phyloP scores from a whole-genome alignment of 2,329 filamentous ascomycete genomes.

The Elsinoe fawcettii region DNA sequence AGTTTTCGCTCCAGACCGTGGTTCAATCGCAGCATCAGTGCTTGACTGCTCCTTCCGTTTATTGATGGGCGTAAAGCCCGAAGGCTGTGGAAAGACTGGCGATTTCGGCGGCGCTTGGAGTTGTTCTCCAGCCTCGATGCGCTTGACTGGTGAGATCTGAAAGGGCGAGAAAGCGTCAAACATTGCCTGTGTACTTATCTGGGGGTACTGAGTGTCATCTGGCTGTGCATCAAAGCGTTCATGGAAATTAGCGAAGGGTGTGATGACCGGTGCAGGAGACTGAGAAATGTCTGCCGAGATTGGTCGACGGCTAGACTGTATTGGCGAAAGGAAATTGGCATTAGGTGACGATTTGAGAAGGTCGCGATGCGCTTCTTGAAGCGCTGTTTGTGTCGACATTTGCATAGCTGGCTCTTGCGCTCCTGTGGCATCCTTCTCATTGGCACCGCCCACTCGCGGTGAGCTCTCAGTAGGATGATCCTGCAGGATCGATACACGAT shows the following conservation, averaged over 20 bases:
- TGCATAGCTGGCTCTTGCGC: conserved; percentile 18
- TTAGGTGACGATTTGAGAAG: conserved; percentile 17
- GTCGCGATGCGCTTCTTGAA: conserved; percentile 18
- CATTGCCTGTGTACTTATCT: conserved; percentile 39
- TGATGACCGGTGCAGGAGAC: conserved; percentile 25
- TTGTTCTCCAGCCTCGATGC: neutral
- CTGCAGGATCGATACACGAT: neutral
- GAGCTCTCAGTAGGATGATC: conserved; percentile 15
- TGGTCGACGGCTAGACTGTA: conserved; percentile 30
- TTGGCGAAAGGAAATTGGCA: conserved; percentile 10
- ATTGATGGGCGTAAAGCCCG: conserved; percentile 15
- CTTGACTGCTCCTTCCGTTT: neutral
- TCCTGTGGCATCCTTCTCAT: neutral
- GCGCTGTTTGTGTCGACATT: conserved; percentile 24
- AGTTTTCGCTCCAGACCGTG: neutral
- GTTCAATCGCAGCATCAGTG: neutral
- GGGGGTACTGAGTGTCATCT: conserved; percentile 20
- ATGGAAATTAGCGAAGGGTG: conserved; percentile 19
- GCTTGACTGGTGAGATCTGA: conserved; percentile 5
- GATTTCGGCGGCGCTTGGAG: neutral
- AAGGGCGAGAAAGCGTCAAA: conserved; percentile 30
- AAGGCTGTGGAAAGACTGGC: neutral
- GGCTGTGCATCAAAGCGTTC: conserved; percentile 19
- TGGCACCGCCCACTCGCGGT: neutral
- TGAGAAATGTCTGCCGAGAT: conserved; percentile 29